Evolutionary conservation across 192 early-diverging fungal genomes (phyloP).

Genomic region (Gaertneriomyces sp.): DNA sequence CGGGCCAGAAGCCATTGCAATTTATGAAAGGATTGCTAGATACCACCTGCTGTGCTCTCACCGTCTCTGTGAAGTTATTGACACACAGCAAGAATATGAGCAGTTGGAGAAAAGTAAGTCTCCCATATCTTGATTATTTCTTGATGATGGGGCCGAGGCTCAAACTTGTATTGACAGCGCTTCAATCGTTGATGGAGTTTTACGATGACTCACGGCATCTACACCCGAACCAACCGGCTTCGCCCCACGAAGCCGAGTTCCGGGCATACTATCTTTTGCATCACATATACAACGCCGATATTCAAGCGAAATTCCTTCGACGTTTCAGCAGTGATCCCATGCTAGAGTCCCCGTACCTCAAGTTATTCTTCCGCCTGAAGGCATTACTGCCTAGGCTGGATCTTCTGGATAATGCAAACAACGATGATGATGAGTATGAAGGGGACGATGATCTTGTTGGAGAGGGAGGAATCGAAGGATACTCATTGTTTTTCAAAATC

Average conservation of each 20-base stretch:
- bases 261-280: constrained; percentile 81
- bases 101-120: constrained; percentile 79
- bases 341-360: constrained; percentile 53
- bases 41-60: constrained; percentile 81
- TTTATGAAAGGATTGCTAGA: constrained; percentile 80
- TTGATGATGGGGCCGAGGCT: background rate
- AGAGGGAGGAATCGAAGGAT: constrained; percentile 52
- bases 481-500: constrained; percentile 70
- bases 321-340: constrained; percentile 58
- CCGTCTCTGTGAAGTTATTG: constrained; percentile 67
- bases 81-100: constrained; percentile 80
- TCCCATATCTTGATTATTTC: background rate
- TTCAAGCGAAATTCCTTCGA: constrained; percentile 59
- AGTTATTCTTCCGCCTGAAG: constrained; percentile 67
- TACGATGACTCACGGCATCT: constrained; percentile 77
- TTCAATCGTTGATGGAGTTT: constrained; percentile 80
- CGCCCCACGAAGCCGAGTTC: constrained; percentile 85
- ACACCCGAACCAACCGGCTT: constrained; percentile 44
- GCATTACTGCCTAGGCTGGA: constrained; percentile 48
- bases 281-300: constrained; percentile 69
- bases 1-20: constrained; percentile 59
- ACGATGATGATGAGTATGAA: constrained; percentile 44
- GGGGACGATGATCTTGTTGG: constrained; percentile 4
- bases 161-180: constrained; percentile 41
- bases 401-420: constrained; percentile 12